Evolutionary conservation across 2,329 filamentous ascomycete genomes (phyloP), one percentile per base, ranked within the genome.

Genomic region (Talaromyces rugulosus): DNA sequence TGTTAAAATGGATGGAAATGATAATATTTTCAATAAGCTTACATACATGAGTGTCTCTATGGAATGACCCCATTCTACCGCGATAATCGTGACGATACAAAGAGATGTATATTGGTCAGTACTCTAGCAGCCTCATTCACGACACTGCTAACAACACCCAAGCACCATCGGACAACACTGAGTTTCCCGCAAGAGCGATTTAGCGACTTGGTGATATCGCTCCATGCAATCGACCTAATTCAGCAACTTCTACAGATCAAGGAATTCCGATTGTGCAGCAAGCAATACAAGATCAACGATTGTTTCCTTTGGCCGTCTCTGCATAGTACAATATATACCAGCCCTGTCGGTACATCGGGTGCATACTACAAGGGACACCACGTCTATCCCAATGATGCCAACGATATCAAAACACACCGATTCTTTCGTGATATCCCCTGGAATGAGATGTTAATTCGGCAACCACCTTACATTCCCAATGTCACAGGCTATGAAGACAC

Each of bases 41-140:
- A 40, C n/a, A 30, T 52, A 30, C 23, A 44, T n/a, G 51, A 87
- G 82, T 97, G 94, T 70, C 81, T 98, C 1, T 98, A 95, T 72
- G 94, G 94, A 0, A 89, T 89, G 64, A 97, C 94, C 0, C 94
- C 94, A 0, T 98, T 98, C 73, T 85, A 93, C 58, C 87, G 89
- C 16, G 90, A 94, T 55, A 89, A 91, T 52, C 85, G 93, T 9
- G 87, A 92, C 62, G 85, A 89, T 67, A 98, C 93, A 2, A 98
- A 97, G 74, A 80, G 87, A 64, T 94, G 91, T 66, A 96, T 98
- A 65, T 72, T 95, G 60, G 89, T 90, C 69, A 78, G 87, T 76
- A 30, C 6, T 5, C 16, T 56, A 30, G 27, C 27, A 44, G 33
- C 23, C 31, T 14, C 16, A 34, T 27, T 16, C 50, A 56, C 9